Percentiles rank a stretch among this genome's conserved stretches.
phyloP scores from a whole-genome alignment of 2,329 filamentous ascomycete species.

The Geosmithia putterillii region DNA sequence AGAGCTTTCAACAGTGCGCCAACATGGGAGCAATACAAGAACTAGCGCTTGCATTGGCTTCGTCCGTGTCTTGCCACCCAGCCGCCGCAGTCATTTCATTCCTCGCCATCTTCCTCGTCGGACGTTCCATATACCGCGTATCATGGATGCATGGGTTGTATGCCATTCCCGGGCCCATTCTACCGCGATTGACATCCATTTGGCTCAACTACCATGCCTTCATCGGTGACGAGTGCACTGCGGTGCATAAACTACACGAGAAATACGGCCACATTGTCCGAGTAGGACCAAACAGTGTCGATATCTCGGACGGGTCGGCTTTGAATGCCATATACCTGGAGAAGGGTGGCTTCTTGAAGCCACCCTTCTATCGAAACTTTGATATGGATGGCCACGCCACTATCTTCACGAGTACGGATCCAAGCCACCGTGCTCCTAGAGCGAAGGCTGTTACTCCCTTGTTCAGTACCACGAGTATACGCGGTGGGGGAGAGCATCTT shows the following conservation, averaged over 20 bases:
- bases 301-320: slow-evolving; percentile 29
- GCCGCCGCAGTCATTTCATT: background rate
- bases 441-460: slow-evolving; percentile 36
- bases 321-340: slow-evolving; percentile 35
- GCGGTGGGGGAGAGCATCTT: slow-evolving; percentile 13
- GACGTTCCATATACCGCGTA: background rate
- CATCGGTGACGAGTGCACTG: slow-evolving; percentile 4
- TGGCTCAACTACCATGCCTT: slow-evolving; percentile 5
- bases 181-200: slow-evolving; percentile 1
- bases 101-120: background rate
- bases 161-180: slow-evolving; percentile 3
- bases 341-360: slow-evolving; percentile 40
- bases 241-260: slow-evolving; percentile 13
- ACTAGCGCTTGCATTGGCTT: background rate
- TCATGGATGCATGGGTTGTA: background rate
- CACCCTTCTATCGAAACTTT: slow-evolving; percentile 39
- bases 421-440: slow-evolving; percentile 23
- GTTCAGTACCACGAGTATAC: slow-evolving; percentile 33
- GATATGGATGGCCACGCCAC: slow-evolving; percentile 41
- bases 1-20: too few relatives aligned
- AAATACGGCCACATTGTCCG: slow-evolving; percentile 21
- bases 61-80: background rate
- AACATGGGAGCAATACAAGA: background rate
- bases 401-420: slow-evolving; percentile 35
- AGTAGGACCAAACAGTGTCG: slow-evolving; percentile 22